phyloP scores from a whole-genome alignment of 352 stramenopile species.

The Globisporangium mamillatum region DNA sequence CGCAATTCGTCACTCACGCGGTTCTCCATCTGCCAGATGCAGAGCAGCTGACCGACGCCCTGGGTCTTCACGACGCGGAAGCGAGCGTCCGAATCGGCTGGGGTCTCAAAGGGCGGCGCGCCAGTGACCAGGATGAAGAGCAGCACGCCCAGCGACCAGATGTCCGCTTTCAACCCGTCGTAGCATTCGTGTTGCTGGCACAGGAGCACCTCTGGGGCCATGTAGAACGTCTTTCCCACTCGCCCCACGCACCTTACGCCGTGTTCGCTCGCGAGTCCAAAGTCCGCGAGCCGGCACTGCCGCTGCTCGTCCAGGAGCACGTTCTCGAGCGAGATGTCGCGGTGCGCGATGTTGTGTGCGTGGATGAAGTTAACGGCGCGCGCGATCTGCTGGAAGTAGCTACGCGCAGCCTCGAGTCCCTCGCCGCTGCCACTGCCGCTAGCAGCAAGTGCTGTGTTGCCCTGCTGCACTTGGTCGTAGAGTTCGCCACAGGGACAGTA shows the following conservation, averaged over 20 bases:
- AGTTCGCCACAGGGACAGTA: constrained; percentile 62
- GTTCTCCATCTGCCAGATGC: constrained; percentile 37
- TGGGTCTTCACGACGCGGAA: constrained; percentile 45
- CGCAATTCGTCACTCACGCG: constrained; percentile 29
- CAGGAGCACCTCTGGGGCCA: constrained; percentile 59
- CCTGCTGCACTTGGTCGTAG: constrained; percentile 33
- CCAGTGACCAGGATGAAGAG: constrained; percentile 62
- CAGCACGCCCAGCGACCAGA: constrained; percentile 67
- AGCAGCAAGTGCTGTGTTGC: neutral
- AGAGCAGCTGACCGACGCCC: constrained; percentile 35
- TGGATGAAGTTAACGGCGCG: constrained; percentile 52
- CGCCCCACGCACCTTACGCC: constrained; percentile 35
- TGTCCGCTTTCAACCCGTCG: constrained; percentile 47
- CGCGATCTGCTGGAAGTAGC: constrained; percentile 49
- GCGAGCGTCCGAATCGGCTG: constrained; percentile 42
- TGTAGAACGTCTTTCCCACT: constrained; percentile 65
- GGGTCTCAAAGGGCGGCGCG: constrained; percentile 44
- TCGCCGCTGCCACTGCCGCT: neutral
- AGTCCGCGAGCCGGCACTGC: constrained; percentile 50
- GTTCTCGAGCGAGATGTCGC: constrained; percentile 69
- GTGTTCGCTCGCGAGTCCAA: constrained; percentile 46
- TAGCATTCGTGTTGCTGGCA: constrained; percentile 24
- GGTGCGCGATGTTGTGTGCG: constrained; percentile 48
- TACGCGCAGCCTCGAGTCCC: constrained; percentile 24
- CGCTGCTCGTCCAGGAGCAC: constrained; percentile 45